Evolutionary conservation across 106 monocot genomes (phyloP).

Genomic region (Phalaenopsis aphrodite): DNA sequence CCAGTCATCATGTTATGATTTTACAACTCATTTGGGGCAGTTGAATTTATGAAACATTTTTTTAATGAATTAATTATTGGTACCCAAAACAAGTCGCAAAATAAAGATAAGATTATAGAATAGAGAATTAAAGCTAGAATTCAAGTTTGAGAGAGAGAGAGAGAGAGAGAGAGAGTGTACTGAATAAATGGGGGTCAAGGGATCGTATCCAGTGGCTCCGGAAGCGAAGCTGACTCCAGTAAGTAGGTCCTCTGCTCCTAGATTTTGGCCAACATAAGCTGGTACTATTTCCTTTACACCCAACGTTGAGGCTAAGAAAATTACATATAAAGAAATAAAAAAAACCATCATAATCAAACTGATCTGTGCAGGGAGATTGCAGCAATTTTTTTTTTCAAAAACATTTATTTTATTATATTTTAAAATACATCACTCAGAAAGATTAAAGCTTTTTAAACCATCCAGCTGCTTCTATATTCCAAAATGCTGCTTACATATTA

Average conservation of each 20-base stretch:
- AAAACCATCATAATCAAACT: background rate
- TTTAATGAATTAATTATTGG: too few relatives aligned
- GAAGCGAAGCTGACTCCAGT: conserved; percentile 38
- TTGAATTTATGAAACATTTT: too few relatives aligned
- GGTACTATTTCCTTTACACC: conserved; percentile 26
- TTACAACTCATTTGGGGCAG: too few relatives aligned
- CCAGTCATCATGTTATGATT: too few relatives aligned
- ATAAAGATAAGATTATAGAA: too few relatives aligned
- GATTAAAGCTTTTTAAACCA: too few relatives aligned
- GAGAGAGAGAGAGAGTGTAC: background rate
- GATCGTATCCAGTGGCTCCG: conserved; percentile 21
- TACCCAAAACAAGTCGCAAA: too few relatives aligned
- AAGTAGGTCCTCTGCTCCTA: conserved; percentile 18
- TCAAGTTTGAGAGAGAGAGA: background rate
- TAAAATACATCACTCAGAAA: too few relatives aligned
- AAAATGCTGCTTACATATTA: too few relatives aligned
- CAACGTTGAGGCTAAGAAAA: background rate
- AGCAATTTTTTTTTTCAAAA: background rate
- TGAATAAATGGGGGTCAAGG: conserved; percentile 4
- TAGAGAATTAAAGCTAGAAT: too few relatives aligned
- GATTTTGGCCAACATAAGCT: conserved; percentile 12
- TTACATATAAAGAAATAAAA: background rate
- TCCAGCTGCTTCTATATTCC: too few relatives aligned
- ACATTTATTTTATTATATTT: background rate
- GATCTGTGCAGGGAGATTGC: too few relatives aligned